phyloP scores from a whole-genome alignment of 352 stramenopile species.

The Globisporangium apiculatum region DNA sequence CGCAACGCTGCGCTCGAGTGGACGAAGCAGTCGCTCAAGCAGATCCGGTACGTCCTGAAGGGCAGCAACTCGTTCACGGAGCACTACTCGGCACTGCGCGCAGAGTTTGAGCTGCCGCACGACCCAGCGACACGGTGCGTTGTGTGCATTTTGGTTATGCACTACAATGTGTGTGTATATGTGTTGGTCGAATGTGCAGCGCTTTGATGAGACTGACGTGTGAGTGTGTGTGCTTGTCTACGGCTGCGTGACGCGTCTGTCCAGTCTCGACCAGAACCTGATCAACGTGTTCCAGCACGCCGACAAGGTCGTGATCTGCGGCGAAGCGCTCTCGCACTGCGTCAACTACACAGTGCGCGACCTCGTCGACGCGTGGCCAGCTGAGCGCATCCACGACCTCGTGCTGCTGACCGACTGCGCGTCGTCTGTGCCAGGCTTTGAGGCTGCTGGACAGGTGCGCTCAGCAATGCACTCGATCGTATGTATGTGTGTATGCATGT shows the following conservation, averaged over 20 bases:
- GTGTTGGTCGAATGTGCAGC: not conserved
- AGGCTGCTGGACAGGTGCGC: conserved; percentile 36
- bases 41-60: conserved; percentile 90
- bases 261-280: conserved; percentile 78
- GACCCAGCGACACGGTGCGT: conserved; percentile 55
- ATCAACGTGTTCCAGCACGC: conserved; percentile 82
- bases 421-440: conserved; percentile 67
- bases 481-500: no score
- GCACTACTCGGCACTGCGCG: conserved; percentile 93
- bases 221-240: not conserved
- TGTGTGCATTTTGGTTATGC: not conserved
- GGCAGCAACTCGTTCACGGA: conserved; percentile 94
- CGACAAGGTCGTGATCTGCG: conserved; percentile 87
- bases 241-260: not conserved
- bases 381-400: conserved; percentile 52
- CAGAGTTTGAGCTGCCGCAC: conserved; percentile 87
- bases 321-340: conserved; percentile 95
- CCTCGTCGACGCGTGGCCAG: conserved; percentile 81
- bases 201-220: not conserved
- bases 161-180: not conserved
- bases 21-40: conserved; percentile 52
- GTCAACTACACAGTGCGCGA: conserved; percentile 96
- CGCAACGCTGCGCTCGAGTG: conserved; percentile 81
- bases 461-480: no score
- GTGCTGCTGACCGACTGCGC: conserved; percentile 75